Evolutionary conservation across 768 basidiomycete species (phyloP).

Genomic region (Tulasnella sp.): DNA sequence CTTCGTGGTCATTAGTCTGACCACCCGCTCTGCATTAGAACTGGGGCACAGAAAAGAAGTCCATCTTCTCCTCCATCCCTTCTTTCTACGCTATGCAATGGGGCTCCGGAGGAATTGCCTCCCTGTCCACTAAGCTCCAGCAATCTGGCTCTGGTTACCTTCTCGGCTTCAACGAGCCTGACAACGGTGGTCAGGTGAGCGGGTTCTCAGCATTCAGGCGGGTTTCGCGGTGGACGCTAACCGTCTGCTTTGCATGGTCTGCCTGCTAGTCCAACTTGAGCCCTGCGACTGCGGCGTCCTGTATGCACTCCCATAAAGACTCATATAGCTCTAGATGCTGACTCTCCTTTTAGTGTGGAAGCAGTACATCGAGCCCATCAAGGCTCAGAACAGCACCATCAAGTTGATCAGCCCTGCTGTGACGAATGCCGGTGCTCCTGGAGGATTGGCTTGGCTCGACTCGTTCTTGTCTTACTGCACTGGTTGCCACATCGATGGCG

Average conservation of each 20-base stretch:
- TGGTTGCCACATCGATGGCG: conserved; percentile 5
- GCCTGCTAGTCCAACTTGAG: conserved; percentile 11
- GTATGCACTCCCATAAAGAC: background rate
- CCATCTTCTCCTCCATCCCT: conserved; percentile 7
- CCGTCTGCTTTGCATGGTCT: background rate
- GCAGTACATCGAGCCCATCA: conserved; percentile 21
- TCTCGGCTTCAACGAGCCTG: conserved; percentile 27
- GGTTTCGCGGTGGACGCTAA: background rate
- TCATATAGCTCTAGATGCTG: no score
- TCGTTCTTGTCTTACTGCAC: conserved; percentile 16
- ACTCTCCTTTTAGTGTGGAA: conserved; percentile 13
- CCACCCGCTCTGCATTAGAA: background rate
- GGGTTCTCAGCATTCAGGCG: background rate
- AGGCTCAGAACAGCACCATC: background rate
- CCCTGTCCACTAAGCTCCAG: background rate
- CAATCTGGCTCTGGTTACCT: background rate
- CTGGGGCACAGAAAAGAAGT: background rate
- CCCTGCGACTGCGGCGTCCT: conserved; percentile 1
- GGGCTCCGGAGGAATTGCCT: conserved; percentile 17
- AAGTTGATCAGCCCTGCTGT: conserved; percentile 10
- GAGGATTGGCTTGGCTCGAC: conserved; percentile 17
- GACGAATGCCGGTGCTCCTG: conserved; percentile 15
- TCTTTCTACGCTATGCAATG: conserved; percentile 22
- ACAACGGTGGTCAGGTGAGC: conserved; percentile 23
- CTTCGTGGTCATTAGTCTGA: background rate